phyloP scores from a whole-genome alignment of 768 basidiomycete genomes.

The Mycena capillaripes region DNA sequence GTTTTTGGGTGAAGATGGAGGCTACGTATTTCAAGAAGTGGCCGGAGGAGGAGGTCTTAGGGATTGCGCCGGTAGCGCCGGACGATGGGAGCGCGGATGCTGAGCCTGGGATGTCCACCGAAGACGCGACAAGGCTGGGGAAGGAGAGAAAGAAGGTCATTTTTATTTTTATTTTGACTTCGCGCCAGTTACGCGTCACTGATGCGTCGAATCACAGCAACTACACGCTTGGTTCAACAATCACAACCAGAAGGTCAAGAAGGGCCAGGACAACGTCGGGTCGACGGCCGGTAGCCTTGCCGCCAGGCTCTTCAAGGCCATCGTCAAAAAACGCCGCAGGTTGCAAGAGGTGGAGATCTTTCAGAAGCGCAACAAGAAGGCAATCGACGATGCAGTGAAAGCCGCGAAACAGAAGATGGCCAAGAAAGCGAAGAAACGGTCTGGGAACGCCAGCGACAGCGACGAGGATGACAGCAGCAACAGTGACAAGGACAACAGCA shows the following conservation, averaged over 20 bases:
- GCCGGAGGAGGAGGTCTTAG: neutral
- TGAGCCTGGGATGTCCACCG: neutral
- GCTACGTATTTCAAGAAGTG: neutral
- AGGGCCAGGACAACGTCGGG: neutral
- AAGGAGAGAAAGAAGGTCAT: neutral
- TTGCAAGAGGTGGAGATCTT: slow-evolving; percentile 14
- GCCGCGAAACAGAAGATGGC: neutral
- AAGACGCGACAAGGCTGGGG: neutral
- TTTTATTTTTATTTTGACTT: no score
- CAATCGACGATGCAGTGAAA: neutral
- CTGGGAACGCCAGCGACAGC: neutral
- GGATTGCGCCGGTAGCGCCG: neutral
- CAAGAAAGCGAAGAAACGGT: neutral
- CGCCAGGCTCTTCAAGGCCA: neutral
- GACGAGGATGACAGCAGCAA: neutral
- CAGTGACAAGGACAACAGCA: neutral
- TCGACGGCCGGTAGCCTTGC: neutral
- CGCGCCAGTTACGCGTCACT: neutral
- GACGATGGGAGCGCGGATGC: neutral
- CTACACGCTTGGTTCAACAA: slow-evolving; percentile 19
- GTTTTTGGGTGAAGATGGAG: neutral
- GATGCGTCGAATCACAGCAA: neutral
- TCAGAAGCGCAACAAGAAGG: slow-evolving; percentile 1
- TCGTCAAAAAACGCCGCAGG: neutral
- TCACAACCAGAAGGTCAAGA: neutral